Evolutionary conservation across 2,329 filamentous ascomycete species (phyloP), one percentile per base, ranked within the genome.

Genomic region (Atkinsonella hypoxylon): DNA sequence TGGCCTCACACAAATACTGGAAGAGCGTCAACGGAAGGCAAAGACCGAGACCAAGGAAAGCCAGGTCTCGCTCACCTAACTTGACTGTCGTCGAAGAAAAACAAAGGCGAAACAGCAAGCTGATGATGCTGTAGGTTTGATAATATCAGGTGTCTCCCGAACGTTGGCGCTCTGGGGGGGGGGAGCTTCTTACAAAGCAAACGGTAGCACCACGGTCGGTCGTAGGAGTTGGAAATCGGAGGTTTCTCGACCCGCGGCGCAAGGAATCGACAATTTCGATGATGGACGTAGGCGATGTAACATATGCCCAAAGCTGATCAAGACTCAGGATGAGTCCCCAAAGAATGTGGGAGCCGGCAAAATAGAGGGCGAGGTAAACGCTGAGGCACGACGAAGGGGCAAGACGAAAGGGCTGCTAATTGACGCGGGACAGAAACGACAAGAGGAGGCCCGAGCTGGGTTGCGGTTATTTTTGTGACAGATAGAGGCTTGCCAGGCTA

Each of bases 241-340:
- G 42, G 48, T 51, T 36, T 51, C 47, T 51, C 43, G 43, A 34
- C 22, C 36, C 45, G 42, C 20, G 32, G 45, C 45, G 41, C 45
- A 39, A 38, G 34, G 46, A 32, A 45, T 45, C 41, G 46, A 20
- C 34, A 22, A 36, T 42, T 40, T 48, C 17, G 26, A 48, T n/a
- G 22, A 6, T 40, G 34, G 20, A 2, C 18, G 48, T 13, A 12
- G 31, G 32, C 22, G 32, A 38, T 18, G 15, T 20, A 20, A 10
- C 26, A 20, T 15, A 20, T 30, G 41, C 41, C 18, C 13, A 20
- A 20, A 44, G 26, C 18, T 11, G 41, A 13, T 13, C 10, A 34
- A 8, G 13, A 13, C 32, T 34, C 32, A 3, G 10, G 10, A 34
- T 10, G 13, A 13, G 32, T 34, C 10, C 15, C 2, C 13, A 45